Base-by-base conservation (phyloP, 2,329 filamentous ascomycete species). In the Colletotrichum nymphaeae region DNA sequence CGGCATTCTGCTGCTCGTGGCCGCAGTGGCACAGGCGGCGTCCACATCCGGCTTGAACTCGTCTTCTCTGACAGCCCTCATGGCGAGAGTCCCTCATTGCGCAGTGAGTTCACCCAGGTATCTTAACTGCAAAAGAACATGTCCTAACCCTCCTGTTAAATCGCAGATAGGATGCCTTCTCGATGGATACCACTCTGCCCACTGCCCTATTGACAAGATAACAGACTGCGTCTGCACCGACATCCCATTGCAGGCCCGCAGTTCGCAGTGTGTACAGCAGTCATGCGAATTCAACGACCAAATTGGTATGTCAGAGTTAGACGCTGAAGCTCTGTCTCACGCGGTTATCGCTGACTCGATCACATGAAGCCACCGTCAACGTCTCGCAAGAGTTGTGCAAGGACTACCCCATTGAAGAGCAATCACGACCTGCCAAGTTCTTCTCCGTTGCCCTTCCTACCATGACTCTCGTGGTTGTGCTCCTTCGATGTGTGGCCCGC, bases 251-350 rank as follows among this genome's bases (percentile, higher is more conserved):
- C 73, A 74, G 30, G 63, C 70, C 2, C 30, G 14, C 2, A 58
- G 65, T 19, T 67, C 73, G 8, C 58, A 55, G 32, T 75, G 73
- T 30, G 63, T 74, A 14, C 73, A 75, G 46, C 55, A 8, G 6
- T 73, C 70, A 14, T 75, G 73, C 66, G 7, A 37, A 1, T 67
- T 73, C 7, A 11, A 52, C 2, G 58, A 67, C 2, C 73, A 75
- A 57, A 42, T 70, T 12, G 19, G 74, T 74, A 59, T 8, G 73
- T 49, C 3, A 32, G 28, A 2, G 19, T 28, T 11, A 32, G 30
- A 22, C 4, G 26, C 24, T 4, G 4, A 3, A 30, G 26, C 35
- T 7, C 6, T n/a, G 8, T 4, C 19, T n/a, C 4, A 4, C 14
- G 8, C 52, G 28, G 4, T 9, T 11, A 2, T 8, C 32, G 46